These are phyloP conservation scores for Mytilinidion resinicola DNA, from an alignment of 495 filamentous ascomycete genomes.

Conservation along the genomic window DNA sequence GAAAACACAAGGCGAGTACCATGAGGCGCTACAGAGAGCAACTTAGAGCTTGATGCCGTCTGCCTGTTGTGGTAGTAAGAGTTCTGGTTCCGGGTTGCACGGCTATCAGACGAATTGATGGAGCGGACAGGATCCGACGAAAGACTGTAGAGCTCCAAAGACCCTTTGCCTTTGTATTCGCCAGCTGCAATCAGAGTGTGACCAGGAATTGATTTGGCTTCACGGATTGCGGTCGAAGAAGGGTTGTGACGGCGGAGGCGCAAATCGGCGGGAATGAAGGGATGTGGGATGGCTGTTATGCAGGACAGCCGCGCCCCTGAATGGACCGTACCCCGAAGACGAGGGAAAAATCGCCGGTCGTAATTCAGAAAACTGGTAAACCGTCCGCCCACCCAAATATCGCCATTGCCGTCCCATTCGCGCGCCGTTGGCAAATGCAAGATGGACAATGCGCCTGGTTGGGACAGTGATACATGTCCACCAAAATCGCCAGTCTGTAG, in stretches of 20 bases:
- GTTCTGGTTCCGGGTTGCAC: constrained; percentile 12
- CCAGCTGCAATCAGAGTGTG: constrained; percentile 74
- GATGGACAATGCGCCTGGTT: constrained; percentile 77
- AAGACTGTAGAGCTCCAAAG: constrained; percentile 79
- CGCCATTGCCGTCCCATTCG: constrained; percentile 48
- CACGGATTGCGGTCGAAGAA: constrained; percentile 45
- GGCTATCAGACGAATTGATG: constrained; percentile 18
- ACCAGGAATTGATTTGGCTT: constrained; percentile 44
- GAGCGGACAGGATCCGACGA: constrained; percentile 25
- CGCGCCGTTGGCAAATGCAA: constrained; percentile 58
- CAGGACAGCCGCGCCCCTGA: constrained; percentile 77
- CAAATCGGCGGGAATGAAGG: constrained; percentile 52
- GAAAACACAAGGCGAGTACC: constrained; percentile 79
- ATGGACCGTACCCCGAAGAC: constrained; percentile 68
- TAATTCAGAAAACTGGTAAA: constrained; percentile 89
- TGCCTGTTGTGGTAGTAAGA: constrained; percentile 66
- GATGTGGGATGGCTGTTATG: constrained; percentile 66
- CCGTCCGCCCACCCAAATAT: constrained; percentile 78
- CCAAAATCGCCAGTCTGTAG: constrained; percentile 30
- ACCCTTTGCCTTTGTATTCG: constrained; percentile 92
- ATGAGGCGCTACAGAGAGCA: constrained; percentile 79
- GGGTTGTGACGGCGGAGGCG: constrained; percentile 46
- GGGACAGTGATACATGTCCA: constrained; percentile 61
- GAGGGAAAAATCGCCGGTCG: constrained; percentile 79
- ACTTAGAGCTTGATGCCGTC: constrained; percentile 69